Base-by-base conservation (phyloP, 2,329 filamentous ascomycete genomes). In the Didymosphaeria variabile region DNA sequence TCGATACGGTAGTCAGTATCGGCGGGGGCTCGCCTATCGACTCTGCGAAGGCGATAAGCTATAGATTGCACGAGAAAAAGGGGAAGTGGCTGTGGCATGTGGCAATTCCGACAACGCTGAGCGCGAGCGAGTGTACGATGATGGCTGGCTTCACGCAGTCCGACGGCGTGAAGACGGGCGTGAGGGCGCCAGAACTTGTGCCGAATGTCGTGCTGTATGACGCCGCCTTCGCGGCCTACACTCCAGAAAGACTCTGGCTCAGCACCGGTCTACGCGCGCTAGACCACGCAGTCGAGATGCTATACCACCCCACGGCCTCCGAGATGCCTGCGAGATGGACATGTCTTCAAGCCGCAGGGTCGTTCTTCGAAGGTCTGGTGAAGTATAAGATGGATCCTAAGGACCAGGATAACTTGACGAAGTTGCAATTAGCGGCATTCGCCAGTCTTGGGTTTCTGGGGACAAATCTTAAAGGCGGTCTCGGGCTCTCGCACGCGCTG, bases 1-100 rank as follows among this genome's bases (percentile, higher is more conserved):
- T 87, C 55, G 85, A 87, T 68, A 86, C 84, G 0, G 80, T 87
- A 47, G 84, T 88, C 60, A 80, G 77, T 46, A 80, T 87, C 19
- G 85, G 85, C 6, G 85, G 85, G 17, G 85, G 85, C 32, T 81
- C 77, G 17, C 85, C 85, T 1, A 87, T 87, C 60, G 85, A 87
- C 55, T 72, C 69, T 1, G 67, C 76, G n/a, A 80, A 80, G 65
- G 78, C 77, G 1, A 76, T 79, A 21, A 66, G 60, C 29, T 72
- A 79, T 65, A 70, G 76, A 0, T 59, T 78, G 38, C 72, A 79
- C 59, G 71, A 74, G 26, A 71, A 76, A 57, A 68, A 45, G 5
- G 73, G 75, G 8, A 77, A 71, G 32, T 79, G 64, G 47, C 69
- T 80, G 5, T 73, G 69, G 62, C 78, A 79, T 59, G 76, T 80